Base-by-base conservation (phyloP, 2,329 filamentous ascomycete genomes). In the Diplodia seriata region DNA sequence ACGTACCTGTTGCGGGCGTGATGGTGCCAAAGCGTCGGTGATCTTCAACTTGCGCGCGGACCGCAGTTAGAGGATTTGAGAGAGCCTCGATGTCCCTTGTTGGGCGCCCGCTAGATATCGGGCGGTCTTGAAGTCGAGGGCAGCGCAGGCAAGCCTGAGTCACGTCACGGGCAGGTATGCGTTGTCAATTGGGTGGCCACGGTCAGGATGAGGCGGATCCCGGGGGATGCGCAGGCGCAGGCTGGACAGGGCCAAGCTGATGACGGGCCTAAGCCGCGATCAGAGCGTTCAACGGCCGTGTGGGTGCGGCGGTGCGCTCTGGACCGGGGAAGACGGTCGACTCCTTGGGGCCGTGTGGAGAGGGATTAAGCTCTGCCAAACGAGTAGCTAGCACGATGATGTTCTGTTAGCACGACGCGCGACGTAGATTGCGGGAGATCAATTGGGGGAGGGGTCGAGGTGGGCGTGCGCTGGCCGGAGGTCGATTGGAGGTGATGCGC, bases 401-500 rank as follows among this genome's bases (percentile, higher is more conserved):
- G 57, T 49, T 53, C 51, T 56, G 66, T 68, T 62, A 62, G 66
- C 56, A 33, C 50, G 57, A 68, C 23, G 57, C 66, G 51, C 50
- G 66, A 23, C 18, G 57, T 40, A 56, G 66, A 63, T 63, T 63
- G 40, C 57, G 59, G 59, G 43, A 63, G 59, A 63, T 63, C 59
- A 63, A 63, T 63, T 51, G 59, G 59, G 59, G 59, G 29, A 51
- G 59, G 59, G 50, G 50, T 47, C 59, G 59, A 63, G 43, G 31
- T 38, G 59, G 59, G 59, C 59, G 47, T 63, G 59, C 38, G 78
- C 72, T 78, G 76, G 75, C 75, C 73, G 73, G 74, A 71, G 74
- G 75, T 70, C 76, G 74, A 79, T 80, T 78, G 77, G 77, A 77
- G 38, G 74, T 76, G 78, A 80, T 80, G 78, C 75, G 79, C 70